These are phyloP conservation scores for Nothophytophthora sp. DNA, from an alignment of 352 stramenopile species.

Conservation along the genomic window DNA sequence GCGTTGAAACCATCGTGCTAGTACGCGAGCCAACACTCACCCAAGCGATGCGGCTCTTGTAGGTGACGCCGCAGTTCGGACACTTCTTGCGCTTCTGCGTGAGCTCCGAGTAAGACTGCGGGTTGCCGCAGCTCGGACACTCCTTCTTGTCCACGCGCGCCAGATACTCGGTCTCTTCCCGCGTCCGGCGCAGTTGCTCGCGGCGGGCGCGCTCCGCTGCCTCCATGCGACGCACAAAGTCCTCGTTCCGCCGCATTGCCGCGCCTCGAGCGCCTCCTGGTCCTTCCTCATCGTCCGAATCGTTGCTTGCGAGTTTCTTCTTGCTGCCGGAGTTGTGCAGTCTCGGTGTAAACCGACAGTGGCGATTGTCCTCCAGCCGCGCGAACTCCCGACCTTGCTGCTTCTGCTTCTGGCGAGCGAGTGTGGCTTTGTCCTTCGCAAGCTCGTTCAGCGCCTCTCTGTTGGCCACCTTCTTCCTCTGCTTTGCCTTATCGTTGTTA, in stretches of 20 bases:
- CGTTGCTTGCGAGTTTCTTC: slow-evolving; percentile 15
- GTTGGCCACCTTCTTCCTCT: slow-evolving; percentile 17
- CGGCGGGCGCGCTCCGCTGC: slow-evolving; percentile 58
- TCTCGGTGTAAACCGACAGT: slow-evolving; percentile 61
- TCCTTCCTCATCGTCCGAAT: slow-evolving; percentile 49
- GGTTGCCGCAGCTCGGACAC: slow-evolving; percentile 67
- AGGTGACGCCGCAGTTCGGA: slow-evolving; percentile 71
- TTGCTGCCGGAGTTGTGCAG: slow-evolving; percentile 25
- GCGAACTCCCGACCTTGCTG: slow-evolving; percentile 36
- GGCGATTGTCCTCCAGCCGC: slow-evolving; percentile 51
- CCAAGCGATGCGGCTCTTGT: slow-evolving; percentile 69
- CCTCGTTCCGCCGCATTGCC: slow-evolving; percentile 32
- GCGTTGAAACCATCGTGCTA: no score
- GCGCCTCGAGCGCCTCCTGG: slow-evolving; percentile 19
- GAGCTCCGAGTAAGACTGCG: slow-evolving; percentile 75
- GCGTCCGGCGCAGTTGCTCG: slow-evolving; percentile 60
- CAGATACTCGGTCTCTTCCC: slow-evolving; percentile 58
- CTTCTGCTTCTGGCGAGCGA: slow-evolving; percentile 31
- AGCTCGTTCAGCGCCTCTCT: slow-evolving; percentile 51
- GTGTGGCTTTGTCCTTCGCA: slow-evolving; percentile 43
- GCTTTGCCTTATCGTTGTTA: neutral
- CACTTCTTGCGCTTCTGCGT: slow-evolving; percentile 83
- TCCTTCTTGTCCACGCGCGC: slow-evolving; percentile 77
- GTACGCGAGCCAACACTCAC: slow-evolving; percentile 24
- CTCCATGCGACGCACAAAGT: slow-evolving; percentile 78